Evolutionary conservation across 2,329 filamentous ascomycete species (phyloP), one percentile per base, ranked within the genome.

Genomic region (Dactylellina drechsleri): DNA sequence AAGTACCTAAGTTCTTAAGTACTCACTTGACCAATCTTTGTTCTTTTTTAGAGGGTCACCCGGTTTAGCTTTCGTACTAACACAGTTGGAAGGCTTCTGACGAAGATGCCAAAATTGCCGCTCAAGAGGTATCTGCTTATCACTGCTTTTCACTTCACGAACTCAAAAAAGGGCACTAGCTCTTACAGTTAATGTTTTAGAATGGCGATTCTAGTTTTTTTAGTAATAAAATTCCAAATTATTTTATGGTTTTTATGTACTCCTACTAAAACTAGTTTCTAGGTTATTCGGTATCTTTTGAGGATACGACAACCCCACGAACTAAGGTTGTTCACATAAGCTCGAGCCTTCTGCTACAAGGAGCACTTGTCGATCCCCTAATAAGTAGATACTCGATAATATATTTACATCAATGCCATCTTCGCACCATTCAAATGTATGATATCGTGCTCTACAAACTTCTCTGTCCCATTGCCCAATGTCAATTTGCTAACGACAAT

Each of bases 321-420:
- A 99, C 95, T 0, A 88, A 88, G 61, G 94, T 99, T 83, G 97
- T 99, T 81, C 98, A 98, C 80, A 84, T 98, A 77, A 99, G 94
- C 0, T 95, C 99, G 83, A 94, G 94, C 0, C 85, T 99, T 57
- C 86, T 99, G 36, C 88, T 99, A 62, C 86, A 94, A 79, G 95
- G 99, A 83, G 95, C 94, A 28, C 86, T 99, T 3, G 92, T 97
- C 2, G 95, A 99, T 82, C 95, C 95, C 12, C 83, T 98, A 2
- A 83, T 99, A 41, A 95, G 92, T 18, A 87, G 92, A 10, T 99
- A 99, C 81, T 96, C 93, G 0, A 91, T 97, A 52, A 92, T 99
- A 79, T 97, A 99, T 92, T 91, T 99, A 6, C 95, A 99, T 80
- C 94, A 98, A 83, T 95, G 94, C 5, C 95, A 99, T 81, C 94